phyloP scores from a whole-genome alignment of 2,329 filamentous ascomycete genomes.

The Ophiostoma sp. region DNA sequence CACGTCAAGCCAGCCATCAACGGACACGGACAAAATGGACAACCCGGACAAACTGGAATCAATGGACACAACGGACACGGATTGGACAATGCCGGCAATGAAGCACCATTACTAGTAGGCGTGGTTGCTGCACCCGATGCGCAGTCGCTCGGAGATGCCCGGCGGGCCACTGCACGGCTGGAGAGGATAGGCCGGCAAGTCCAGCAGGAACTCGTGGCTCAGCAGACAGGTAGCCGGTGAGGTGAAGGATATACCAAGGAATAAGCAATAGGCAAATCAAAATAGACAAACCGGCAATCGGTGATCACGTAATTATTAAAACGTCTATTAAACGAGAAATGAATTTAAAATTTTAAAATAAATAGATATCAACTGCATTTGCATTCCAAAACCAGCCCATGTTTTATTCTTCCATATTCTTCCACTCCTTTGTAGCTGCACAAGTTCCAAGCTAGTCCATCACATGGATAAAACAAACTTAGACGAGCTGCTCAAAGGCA shows the following conservation, averaged over 20 bases:
- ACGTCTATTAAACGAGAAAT: slow-evolving; percentile 10
- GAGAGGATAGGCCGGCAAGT: slow-evolving; percentile 52
- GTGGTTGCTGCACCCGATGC: slow-evolving; percentile 49
- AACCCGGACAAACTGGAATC: slow-evolving; percentile 20
- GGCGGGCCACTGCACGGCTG: slow-evolving; percentile 47
- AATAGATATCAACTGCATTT: slow-evolving; percentile 21
- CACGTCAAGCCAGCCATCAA: slow-evolving; percentile 27
- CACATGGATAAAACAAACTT: slow-evolving; percentile 37
- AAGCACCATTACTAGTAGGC: slow-evolving; percentile 47
- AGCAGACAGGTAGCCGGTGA: slow-evolving; percentile 27
- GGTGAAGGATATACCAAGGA: background rate
- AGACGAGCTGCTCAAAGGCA: slow-evolving; percentile 96
- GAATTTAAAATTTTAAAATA: slow-evolving; percentile 13
- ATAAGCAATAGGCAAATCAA: background rate
- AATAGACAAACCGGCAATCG: background rate
- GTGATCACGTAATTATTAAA: background rate
- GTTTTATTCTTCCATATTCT: background rate
- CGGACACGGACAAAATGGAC: background rate
- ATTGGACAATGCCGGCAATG: background rate
- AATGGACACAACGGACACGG: slow-evolving; percentile 1
- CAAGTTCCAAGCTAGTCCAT: background rate
- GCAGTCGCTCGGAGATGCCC: slow-evolving; percentile 47
- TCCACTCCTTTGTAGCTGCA: background rate
- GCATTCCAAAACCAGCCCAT: slow-evolving; percentile 10
- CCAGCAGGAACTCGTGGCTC: slow-evolving; percentile 48